Percentiles rank a stretch among this genome's conserved stretches.
These are phyloP conservation scores for Fusarium algeriense DNA, from an alignment of 2,329 filamentous ascomycete species.

Conservation along the genomic window DNA sequence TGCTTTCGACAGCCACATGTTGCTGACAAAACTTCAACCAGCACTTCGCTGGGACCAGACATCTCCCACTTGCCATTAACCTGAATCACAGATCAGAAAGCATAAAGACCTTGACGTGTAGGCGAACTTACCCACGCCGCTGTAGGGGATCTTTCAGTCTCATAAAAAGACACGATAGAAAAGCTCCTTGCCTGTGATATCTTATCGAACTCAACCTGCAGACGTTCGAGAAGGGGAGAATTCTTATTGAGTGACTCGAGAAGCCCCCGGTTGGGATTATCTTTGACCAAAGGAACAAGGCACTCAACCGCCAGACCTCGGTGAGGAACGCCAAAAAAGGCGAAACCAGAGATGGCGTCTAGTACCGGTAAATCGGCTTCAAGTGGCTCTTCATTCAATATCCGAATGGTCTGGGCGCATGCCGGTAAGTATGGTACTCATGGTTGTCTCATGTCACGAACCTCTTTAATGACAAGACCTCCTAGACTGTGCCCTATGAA, in stretches of 20 bases:
- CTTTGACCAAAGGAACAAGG: not conserved
- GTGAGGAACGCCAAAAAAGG: slow-evolving; percentile 4
- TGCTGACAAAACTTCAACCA: not conserved
- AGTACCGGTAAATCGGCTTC: rapidly evolving
- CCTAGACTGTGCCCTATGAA: not conserved
- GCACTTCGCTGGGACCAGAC: not conserved
- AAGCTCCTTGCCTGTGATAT: rapidly evolving
- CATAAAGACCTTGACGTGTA: no score
- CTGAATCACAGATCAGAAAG: not conserved
- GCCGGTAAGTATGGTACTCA: no score
- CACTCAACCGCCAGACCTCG: not conserved
- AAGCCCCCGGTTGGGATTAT: not conserved
- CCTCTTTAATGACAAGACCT: slow-evolving; percentile 5
- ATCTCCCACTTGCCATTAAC: not conserved
- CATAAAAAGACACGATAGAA: not conserved
- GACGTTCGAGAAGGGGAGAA: not conserved
- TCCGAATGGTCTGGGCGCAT: not conserved
- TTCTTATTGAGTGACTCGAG: not conserved
- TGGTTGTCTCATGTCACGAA: no score
- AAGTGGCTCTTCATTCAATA: not conserved
- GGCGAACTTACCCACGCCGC: not conserved
- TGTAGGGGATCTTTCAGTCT: not conserved
- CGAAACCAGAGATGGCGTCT: not conserved
- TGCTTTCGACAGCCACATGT: not conserved
- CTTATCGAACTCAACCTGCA: not conserved